Evolutionary conservation across 2,329 filamentous ascomycete genomes (phyloP).

Genomic region (Pseudopithomyces maydicus): DNA sequence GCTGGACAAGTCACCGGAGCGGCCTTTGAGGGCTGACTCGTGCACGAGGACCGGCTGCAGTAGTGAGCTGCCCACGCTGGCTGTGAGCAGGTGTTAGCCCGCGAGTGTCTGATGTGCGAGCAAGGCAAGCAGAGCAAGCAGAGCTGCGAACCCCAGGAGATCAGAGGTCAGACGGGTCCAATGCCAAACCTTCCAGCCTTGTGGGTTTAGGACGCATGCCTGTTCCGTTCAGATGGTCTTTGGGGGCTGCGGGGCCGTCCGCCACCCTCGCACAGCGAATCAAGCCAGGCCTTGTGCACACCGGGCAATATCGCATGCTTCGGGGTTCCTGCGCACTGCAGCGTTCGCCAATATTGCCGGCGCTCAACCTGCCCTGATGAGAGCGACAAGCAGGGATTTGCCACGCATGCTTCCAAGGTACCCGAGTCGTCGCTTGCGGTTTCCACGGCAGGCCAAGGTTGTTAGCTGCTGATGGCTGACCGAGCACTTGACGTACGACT

Average conservation of each 20-base stretch:
- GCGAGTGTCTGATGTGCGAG: background rate
- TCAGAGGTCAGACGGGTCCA: background rate
- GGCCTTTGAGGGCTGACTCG: background rate
- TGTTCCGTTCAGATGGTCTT: background rate
- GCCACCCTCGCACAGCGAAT: background rate
- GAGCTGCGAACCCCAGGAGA: too few relatives aligned
- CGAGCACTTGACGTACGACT: conserved; percentile 9
- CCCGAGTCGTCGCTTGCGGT: conserved; percentile 3
- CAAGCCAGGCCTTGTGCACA: background rate
- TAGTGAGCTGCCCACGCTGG: background rate
- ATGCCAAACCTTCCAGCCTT: background rate
- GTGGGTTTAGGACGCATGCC: background rate
- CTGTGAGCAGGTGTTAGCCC: background rate
- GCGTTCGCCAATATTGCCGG: background rate
- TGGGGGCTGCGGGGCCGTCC: background rate
- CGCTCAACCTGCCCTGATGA: conserved; percentile 1
- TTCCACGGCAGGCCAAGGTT: background rate
- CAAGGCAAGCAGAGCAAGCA: background rate
- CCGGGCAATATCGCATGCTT: conserved; percentile 3
- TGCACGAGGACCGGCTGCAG: background rate
- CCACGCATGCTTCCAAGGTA: conserved; percentile 6
- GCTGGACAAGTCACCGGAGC: conserved; percentile 1
- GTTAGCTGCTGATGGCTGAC: conserved; percentile 8
- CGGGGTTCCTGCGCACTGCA: conserved; percentile 7
- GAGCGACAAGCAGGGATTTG: conserved; percentile 6